Evolutionary conservation across 2,329 filamentous ascomycete genomes (phyloP), one percentile per base, ranked within the genome.

Genomic region (Didymella sp.): DNA sequence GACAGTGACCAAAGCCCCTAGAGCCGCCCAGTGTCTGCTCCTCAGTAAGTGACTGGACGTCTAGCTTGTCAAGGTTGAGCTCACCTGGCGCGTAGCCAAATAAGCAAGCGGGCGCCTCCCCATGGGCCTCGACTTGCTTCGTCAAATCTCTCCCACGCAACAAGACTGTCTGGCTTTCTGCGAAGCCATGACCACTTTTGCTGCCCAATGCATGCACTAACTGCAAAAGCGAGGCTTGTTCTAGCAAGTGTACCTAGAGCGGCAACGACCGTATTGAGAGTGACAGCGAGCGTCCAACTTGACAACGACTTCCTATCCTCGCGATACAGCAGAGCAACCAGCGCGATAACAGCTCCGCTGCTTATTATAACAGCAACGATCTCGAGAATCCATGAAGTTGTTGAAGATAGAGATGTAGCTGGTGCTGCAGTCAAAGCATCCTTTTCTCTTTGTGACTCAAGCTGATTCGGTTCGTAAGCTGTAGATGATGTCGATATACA

Each of bases 181-280:
- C 17, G 9, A 2, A 63, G 13, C 62, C 62, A 65, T 11, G 17
- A 51, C 58, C 60, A 63, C 21, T 63, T 61, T 6, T 56, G 51
- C 25, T 65, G 62, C 2, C 62, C 58, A 13, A 65, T 47, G 19
- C 62, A 63, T 2, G 60, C 45, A 30, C 52, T 60, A 8, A 63
- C 13, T 12, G 62, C 52, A 33, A 65, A 61, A 1, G 60, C 56
- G 2, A 63, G 58, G 8, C 44, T 50, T 2, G 51, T 60, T 28
- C 60, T 35, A 11, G 56, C 50, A 7, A 61, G 28, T 3, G 60
- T 65, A 1, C 58, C 60, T 7, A 62, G 46, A 12, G 45, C 17
- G 22, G 62, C 35, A 2, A 63, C 30, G 2, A 57, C 33, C 2
- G 58, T 63, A 31, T 62, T 62, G 21, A 64, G 49, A 2, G 57